phyloP scores from a whole-genome alignment of 192 early-diverging fungal species.

The Backusella liffmaniae region DNA sequence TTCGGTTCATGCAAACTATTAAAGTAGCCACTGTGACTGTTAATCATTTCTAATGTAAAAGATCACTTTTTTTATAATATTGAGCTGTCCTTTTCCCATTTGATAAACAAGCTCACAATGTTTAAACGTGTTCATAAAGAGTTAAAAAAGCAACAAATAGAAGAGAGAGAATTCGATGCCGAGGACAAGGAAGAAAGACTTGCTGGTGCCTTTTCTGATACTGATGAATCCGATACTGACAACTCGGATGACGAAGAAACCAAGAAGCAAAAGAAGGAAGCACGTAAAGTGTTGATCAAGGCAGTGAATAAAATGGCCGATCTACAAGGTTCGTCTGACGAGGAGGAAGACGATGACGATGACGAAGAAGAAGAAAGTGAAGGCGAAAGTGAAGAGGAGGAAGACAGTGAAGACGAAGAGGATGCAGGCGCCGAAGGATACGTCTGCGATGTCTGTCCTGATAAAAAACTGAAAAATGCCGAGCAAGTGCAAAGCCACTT shows the following conservation, averaged over 20 bases:
- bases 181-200: constrained; percentile 27
- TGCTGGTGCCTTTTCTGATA: constrained; percentile 27
- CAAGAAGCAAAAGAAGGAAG: not conserved
- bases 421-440: constrained; percentile 13
- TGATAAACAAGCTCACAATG: constrained; percentile 7
- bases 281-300: not conserved
- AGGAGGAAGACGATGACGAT: not conserved
- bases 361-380: not conserved
- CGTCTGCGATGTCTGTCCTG: constrained; percentile 28
- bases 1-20: not conserved
- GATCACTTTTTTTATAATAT: not conserved
- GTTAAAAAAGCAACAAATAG: constrained; percentile 33
- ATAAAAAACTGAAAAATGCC: constrained; percentile 21
- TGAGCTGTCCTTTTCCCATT: not conserved
- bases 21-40: constrained; percentile 17
- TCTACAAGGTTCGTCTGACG: not conserved
- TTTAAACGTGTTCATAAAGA: constrained; percentile 37
- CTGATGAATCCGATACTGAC: constrained; percentile 12
- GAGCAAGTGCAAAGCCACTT: constrained; percentile 28
- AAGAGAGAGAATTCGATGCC: constrained; percentile 16
- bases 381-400: constrained; percentile 10
- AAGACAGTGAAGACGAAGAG: constrained; percentile 10
- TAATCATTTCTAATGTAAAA: not conserved
- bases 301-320: constrained; percentile 4
- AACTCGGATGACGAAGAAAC: constrained; percentile 19